Percentiles rank a stretch among this genome's conserved stretches.
These are phyloP conservation scores for Potentilla sterilis DNA, from an alignment of 306 rosid species.

Conservation along the genomic window DNA sequence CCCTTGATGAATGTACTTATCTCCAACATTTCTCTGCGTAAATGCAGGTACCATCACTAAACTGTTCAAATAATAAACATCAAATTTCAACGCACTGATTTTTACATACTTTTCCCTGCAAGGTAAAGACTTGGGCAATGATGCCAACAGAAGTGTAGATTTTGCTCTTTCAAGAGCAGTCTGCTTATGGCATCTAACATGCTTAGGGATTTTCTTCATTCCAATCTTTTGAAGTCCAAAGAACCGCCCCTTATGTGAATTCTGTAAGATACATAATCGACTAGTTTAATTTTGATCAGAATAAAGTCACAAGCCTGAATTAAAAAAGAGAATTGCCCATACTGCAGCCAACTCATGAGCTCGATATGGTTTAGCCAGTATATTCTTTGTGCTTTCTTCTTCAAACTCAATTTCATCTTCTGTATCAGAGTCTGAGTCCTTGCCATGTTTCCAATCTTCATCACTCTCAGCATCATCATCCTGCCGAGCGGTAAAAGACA, in stretches of 20 bases:
- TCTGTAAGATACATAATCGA: slow-evolving; percentile 42
- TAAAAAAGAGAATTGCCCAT: slow-evolving; percentile 34
- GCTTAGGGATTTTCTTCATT: slow-evolving; percentile 70
- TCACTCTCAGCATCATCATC: slow-evolving; percentile 64
- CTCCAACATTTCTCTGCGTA: slow-evolving; percentile 79
- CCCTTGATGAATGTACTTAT: slow-evolving; percentile 76
- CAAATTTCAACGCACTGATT: slow-evolving; percentile 18
- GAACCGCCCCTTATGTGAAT: slow-evolving; percentile 67
- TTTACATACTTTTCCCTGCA: slow-evolving; percentile 82
- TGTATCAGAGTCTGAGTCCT: slow-evolving; percentile 54
- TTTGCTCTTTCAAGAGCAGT: slow-evolving; percentile 92
- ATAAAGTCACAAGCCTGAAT: slow-evolving; percentile 18
- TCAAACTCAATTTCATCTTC: slow-evolving; percentile 72
- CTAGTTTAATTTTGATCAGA: slow-evolving; percentile 26
- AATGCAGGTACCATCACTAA: slow-evolving; percentile 27
- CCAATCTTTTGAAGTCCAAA: slow-evolving; percentile 90
- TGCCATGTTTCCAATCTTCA: slow-evolving; percentile 67
- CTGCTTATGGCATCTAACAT: slow-evolving; percentile 77
- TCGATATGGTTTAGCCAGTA: slow-evolving; percentile 38
- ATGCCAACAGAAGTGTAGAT: slow-evolving; percentile 76
- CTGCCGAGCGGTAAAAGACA: slow-evolving; percentile 38
- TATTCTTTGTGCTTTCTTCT: slow-evolving; percentile 44
- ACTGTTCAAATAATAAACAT: slow-evolving; percentile 13
- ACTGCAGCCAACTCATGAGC: slow-evolving; percentile 73
- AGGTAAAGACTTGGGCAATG: slow-evolving; percentile 80